These are phyloP conservation scores for Neurospora sublineolata DNA, from an alignment of 495 filamentous ascomycete species.

Conservation along the genomic window DNA sequence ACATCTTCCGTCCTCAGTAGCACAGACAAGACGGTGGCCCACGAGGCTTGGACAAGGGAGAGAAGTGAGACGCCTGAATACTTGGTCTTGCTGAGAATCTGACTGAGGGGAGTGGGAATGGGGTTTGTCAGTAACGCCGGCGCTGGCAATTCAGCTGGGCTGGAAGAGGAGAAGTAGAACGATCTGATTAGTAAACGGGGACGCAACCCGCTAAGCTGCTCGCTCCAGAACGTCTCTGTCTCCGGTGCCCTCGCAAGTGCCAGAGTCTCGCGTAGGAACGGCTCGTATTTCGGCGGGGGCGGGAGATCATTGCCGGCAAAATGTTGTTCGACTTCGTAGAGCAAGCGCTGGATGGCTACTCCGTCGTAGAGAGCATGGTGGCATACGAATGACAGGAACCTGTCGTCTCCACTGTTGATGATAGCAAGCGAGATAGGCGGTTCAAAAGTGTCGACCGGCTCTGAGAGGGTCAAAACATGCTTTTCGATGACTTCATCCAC, in stretches of 20 bases:
- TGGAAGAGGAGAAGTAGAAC: neutral
- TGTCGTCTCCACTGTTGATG: constrained; percentile 9
- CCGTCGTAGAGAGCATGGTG: constrained; percentile 81
- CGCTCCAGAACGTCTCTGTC: constrained; percentile 52
- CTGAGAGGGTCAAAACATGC: constrained; percentile 18
- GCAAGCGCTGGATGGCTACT: constrained; percentile 49
- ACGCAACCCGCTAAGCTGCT: constrained; percentile 36
- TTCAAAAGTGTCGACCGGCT: constrained; percentile 17
- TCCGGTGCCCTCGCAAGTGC: constrained; percentile 8
- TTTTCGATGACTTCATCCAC: constrained; percentile 6
- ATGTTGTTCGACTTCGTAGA: constrained; percentile 51
- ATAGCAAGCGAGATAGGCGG: constrained; percentile 29
- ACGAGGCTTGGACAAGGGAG: constrained; percentile 54
- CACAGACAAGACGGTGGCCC: constrained; percentile 48
- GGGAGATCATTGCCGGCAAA: constrained; percentile 35
- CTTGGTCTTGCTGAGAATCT: constrained; percentile 37
- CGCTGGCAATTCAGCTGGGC: neutral
- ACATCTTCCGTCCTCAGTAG: constrained; percentile 46
- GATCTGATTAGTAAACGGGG: constrained; percentile 29
- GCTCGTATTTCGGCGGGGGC: constrained; percentile 31
- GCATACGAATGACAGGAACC: constrained; percentile 46
- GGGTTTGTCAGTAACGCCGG: neutral
- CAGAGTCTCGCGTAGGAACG: constrained; percentile 23
- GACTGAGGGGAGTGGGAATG: constrained; percentile 22
- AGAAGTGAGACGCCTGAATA: constrained; percentile 48